Evolutionary conservation across 176 grass and related monocot genomes (phyloP).

Genomic region (Melocanna baccifera): DNA sequence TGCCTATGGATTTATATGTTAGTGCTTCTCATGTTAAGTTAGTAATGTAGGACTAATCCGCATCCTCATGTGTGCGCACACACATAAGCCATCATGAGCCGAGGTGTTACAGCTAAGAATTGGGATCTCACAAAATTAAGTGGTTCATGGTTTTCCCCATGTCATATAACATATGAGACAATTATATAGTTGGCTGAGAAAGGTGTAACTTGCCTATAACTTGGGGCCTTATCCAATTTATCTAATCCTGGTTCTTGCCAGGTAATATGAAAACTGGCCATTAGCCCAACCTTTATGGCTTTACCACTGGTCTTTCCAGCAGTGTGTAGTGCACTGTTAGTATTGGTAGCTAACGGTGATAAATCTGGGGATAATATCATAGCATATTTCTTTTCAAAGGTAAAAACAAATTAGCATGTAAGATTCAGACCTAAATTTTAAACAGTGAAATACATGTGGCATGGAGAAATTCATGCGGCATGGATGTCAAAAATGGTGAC

Average conservation of each 20-base stretch:
- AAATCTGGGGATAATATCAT: background rate
- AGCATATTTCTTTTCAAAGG: slow-evolving; percentile 15
- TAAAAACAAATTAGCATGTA: background rate
- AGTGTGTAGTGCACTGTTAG: background rate
- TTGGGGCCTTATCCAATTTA: background rate
- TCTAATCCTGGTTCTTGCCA: background rate
- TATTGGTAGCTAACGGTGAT: background rate
- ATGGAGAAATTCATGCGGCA: background rate
- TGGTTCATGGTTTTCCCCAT: background rate
- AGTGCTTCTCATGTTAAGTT: too few relatives aligned
- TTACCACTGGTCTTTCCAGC: background rate
- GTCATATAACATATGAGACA: background rate
- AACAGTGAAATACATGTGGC: background rate
- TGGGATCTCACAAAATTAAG: background rate
- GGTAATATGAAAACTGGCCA: slow-evolving; percentile 4
- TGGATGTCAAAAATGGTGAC: background rate
- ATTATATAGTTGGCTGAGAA: background rate
- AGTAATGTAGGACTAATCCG: too few relatives aligned
- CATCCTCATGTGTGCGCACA: too few relatives aligned
- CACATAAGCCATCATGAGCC: too few relatives aligned
- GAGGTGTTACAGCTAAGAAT: too few relatives aligned
- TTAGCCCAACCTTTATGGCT: background rate
- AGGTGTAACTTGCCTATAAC: background rate
- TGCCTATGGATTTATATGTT: too few relatives aligned
- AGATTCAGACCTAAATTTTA: slow-evolving; percentile 10